Evolutionary conservation across 257 asterid species (phyloP).

Genomic region (Nicotiana paniculata): DNA sequence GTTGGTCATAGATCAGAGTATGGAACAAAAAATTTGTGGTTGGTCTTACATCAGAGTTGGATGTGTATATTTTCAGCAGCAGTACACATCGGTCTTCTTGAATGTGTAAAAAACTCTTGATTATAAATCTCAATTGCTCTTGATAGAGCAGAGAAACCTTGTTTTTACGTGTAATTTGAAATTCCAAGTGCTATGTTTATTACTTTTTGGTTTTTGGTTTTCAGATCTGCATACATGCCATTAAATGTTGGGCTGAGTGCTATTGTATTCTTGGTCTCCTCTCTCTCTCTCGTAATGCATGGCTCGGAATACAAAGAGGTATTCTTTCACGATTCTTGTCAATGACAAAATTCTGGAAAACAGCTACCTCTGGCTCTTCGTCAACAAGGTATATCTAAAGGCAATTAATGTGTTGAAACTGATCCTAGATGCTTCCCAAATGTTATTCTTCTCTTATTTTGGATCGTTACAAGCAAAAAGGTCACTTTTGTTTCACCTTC

Average conservation of each 20-base stretch:
- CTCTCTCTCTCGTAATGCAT: background rate
- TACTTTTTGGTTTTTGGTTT: background rate
- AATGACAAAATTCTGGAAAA: too few species aligned
- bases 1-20: constrained; percentile 55
- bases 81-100: background rate
- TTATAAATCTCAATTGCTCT: background rate
- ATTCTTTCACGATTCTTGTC: too few species aligned
- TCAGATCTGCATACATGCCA: background rate
- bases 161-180: background rate
- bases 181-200: background rate
- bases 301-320: too few species aligned
- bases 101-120: background rate
- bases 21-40: background rate
- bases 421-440: too few species aligned
- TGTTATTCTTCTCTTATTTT: background rate
- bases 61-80: background rate
- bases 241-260: background rate
- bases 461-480: background rate
- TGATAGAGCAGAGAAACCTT: background rate
- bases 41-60: background rate
- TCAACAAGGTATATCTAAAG: too few species aligned
- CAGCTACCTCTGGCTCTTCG: too few species aligned
- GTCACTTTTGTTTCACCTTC: background rate
- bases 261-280: background rate
- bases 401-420: too few species aligned